Percentiles rank a stretch among this genome's conserved stretches.
Conservation (phyloP, 345 rosid genomes). For the Acer yangbiense region DNA sequence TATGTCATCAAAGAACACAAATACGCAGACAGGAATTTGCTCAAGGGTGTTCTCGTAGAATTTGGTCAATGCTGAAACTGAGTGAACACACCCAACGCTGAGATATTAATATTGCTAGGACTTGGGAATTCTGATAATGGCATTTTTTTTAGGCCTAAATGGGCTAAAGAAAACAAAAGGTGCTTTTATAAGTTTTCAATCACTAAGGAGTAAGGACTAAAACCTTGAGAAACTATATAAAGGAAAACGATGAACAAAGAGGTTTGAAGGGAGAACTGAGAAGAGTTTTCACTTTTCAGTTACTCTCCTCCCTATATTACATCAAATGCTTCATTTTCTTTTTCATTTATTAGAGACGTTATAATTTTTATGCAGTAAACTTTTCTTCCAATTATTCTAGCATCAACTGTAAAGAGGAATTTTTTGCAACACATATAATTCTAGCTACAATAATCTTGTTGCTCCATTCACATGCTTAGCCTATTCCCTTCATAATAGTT, state of each 20-base stretch:
- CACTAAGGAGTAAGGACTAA: not conserved
- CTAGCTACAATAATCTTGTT: not conserved
- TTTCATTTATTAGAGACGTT: not conserved
- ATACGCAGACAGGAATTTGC: not conserved
- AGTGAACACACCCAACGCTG: not conserved
- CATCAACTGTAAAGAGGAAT: not conserved
- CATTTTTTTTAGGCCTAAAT: not conserved
- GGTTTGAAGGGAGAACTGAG: not conserved
- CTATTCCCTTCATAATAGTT: not conserved
- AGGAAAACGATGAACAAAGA: too few relatives aligned
- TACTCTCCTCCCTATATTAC: not conserved
- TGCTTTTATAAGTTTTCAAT: not conserved
- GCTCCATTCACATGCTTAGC: not conserved
- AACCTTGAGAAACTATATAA: not conserved
- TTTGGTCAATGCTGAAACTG: too few relatives aligned
- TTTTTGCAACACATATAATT: not conserved
- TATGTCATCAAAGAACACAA: not conserved
- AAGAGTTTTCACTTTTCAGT: not conserved
- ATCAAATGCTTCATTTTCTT: not conserved
- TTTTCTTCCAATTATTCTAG: not conserved
- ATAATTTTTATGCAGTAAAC: not conserved
- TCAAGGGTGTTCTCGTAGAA: not conserved
- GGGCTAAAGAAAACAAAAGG: not conserved
- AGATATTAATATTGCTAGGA: not conserved
- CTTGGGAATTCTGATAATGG: not conserved